Evolutionary conservation across 306 rosid genomes (phyloP).

Genomic region (Ammopiptanthus mongolicus): DNA sequence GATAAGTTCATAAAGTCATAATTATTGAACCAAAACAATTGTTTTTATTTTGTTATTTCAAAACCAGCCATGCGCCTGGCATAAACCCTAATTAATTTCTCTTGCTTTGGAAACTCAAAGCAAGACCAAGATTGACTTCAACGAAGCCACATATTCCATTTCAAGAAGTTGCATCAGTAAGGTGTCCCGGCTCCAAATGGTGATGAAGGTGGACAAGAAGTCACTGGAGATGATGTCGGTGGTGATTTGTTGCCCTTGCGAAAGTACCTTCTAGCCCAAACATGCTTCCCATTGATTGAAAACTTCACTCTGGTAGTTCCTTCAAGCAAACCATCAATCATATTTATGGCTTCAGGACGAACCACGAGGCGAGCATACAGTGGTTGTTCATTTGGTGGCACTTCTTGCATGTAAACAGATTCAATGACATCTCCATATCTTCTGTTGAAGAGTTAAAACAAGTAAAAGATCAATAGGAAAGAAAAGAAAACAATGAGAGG

Average conservation of each 20-base stretch:
- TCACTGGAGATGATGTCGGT: neutral
- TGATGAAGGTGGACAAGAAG: neutral
- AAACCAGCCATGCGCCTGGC: neutral
- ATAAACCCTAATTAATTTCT: neutral
- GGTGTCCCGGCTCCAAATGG: neutral
- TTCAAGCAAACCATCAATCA: conserved; percentile 29
- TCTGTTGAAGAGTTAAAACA: conserved; percentile 10
- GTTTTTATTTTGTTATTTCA: neutral
- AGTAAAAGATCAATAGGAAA: neutral
- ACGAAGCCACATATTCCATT: too few relatives aligned
- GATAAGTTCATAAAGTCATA: neutral
- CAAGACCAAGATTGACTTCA: neutral
- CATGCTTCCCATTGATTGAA: conserved; percentile 62
- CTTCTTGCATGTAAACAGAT: conserved; percentile 51
- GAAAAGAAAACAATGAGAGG: neutral
- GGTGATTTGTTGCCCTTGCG: conserved; percentile 16
- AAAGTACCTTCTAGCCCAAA: conserved; percentile 60
- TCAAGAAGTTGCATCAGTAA: neutral
- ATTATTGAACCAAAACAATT: neutral
- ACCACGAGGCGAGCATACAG: conserved; percentile 55
- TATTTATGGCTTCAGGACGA: neutral
- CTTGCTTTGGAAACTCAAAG: neutral
- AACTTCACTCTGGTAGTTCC: conserved; percentile 33
- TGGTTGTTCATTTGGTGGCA: conserved; percentile 34
- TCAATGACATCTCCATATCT: conserved; percentile 47